Evolutionary conservation across 306 rosid species (phyloP).

Genomic region (Quercus parvula): DNA sequence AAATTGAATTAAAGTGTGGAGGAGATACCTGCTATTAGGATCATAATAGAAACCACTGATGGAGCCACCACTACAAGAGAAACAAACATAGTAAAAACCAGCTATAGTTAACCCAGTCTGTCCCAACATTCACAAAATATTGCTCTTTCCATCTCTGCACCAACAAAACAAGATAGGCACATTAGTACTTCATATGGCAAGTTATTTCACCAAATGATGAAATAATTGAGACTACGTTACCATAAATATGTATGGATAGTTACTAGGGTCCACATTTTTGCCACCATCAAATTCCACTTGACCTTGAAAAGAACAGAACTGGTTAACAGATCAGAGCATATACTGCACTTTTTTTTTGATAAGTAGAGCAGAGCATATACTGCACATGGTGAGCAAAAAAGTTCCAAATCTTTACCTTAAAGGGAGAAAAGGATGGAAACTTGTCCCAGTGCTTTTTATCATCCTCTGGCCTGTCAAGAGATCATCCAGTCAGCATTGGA

Average conservation of each 20-base stretch:
- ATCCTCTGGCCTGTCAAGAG: constrained; percentile 63
- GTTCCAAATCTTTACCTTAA: constrained; percentile 45
- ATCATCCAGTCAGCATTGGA: neutral
- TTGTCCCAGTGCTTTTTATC: constrained; percentile 92
- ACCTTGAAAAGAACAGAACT: constrained; percentile 32
- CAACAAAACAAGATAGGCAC: constrained; percentile 11
- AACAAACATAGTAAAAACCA: constrained; percentile 92
- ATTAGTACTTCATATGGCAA: neutral
- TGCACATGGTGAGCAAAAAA: neutral
- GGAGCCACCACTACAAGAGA: constrained; percentile 89
- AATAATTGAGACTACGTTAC: constrained; percentile 38
- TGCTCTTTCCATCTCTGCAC: constrained; percentile 99
- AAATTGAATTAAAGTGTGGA: no score
- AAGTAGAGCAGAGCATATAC: neutral
- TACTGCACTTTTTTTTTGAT: neutral
- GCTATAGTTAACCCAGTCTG: constrained; percentile 96
- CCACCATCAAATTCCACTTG: constrained; percentile 92
- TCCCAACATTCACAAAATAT: constrained; percentile 91
- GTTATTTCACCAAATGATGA: neutral
- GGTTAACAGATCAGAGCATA: neutral
- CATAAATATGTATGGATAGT: constrained; percentile 71
- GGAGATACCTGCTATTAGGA: constrained; percentile 64
- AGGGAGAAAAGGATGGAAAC: constrained; percentile 71
- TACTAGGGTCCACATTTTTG: constrained; percentile 78
- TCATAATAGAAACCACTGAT: constrained; percentile 91